Percentiles rank a stretch among this genome's conserved stretches.
phyloP scores from a whole-genome alignment of 2,329 filamentous ascomycete genomes.

The Fusarium bactridioides region DNA sequence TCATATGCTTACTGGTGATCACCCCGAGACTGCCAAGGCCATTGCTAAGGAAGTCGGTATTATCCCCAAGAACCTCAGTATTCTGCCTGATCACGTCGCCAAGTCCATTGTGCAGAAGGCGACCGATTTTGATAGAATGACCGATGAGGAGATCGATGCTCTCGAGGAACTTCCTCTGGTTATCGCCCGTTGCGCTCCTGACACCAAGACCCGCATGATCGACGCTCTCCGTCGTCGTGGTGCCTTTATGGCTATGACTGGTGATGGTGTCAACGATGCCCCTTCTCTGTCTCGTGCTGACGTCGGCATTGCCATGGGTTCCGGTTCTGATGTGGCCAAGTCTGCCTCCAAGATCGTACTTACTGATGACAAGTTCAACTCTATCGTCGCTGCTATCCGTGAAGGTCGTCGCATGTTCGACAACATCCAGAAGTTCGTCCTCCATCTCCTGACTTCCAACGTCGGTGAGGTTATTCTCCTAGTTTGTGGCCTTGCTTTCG shows the following conservation, averaged over 20 bases:
- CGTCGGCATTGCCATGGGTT: constrained; percentile 91
- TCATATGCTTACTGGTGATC: constrained; percentile 87
- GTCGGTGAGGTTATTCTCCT: constrained; percentile 84
- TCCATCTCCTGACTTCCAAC: constrained; percentile 82
- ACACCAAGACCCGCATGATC: constrained; percentile 91
- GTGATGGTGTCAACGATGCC: constrained; percentile 87
- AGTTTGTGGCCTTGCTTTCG: constrained; percentile 82
- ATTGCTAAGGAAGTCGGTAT: constrained; percentile 84
- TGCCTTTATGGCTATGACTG: constrained; percentile 85
- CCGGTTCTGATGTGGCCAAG: constrained; percentile 86
- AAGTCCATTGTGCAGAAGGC: constrained; percentile 77
- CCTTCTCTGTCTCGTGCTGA: constrained; percentile 83
- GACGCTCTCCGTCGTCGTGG: constrained; percentile 81
- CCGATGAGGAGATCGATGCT: constrained; percentile 77
- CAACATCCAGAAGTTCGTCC: constrained; percentile 88
- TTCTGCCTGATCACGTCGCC: constrained; percentile 69
- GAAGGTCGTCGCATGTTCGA: constrained; percentile 87
- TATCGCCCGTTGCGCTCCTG: constrained; percentile 83
- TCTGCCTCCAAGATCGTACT: constrained; percentile 83
- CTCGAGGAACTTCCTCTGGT: constrained; percentile 80
- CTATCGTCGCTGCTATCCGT: constrained; percentile 82
- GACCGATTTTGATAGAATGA: constrained; percentile 79
- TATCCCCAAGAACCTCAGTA: constrained; percentile 68
- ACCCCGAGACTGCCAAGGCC: constrained; percentile 78
- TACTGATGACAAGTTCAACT: constrained; percentile 88